Evolutionary conservation across 2,329 filamentous ascomycete genomes (phyloP).

Genomic region (Colletotrichum agaves): DNA sequence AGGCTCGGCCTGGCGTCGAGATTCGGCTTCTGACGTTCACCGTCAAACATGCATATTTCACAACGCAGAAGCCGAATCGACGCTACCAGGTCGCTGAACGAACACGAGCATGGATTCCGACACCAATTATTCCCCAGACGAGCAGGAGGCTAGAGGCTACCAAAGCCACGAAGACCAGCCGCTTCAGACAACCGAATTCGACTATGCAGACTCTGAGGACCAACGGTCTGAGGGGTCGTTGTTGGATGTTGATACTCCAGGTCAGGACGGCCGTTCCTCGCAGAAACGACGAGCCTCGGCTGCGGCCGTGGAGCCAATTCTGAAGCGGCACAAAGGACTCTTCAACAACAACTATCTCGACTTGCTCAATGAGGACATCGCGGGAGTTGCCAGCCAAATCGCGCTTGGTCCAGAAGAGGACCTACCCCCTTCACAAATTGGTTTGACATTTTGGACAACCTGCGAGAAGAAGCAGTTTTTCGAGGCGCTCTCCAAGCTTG

Average conservation of each 20-base stretch:
- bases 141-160: neutral
- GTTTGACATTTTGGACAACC: conserved; percentile 75
- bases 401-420: conserved; percentile 44
- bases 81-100: conserved; percentile 16
- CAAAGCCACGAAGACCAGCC: neutral
- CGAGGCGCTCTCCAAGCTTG: conserved; percentile 70
- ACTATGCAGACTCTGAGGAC: neutral
- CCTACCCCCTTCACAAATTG: conserved; percentile 67
- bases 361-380: conserved; percentile 67
- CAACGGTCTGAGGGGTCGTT: neutral
- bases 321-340: conserved; percentile 57
- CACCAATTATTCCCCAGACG: conserved; percentile 35
- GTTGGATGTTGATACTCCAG: neutral
- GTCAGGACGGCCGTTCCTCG: conserved; percentile 17
- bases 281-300: conserved; percentile 47
- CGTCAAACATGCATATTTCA: conserved; percentile 26
- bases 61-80: conserved; percentile 23
- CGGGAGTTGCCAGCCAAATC: conserved; percentile 58
- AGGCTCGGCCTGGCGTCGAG: neutral
- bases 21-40: neutral
- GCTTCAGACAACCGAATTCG: neutral
- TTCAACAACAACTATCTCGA: conserved; percentile 60
- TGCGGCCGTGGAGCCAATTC: conserved; percentile 44
- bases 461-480: conserved; percentile 80
- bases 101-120: conserved; percentile 45